Conservation (phyloP, 2,329 filamentous ascomycete species). For the Gaeumannomyces sp. region DNA sequence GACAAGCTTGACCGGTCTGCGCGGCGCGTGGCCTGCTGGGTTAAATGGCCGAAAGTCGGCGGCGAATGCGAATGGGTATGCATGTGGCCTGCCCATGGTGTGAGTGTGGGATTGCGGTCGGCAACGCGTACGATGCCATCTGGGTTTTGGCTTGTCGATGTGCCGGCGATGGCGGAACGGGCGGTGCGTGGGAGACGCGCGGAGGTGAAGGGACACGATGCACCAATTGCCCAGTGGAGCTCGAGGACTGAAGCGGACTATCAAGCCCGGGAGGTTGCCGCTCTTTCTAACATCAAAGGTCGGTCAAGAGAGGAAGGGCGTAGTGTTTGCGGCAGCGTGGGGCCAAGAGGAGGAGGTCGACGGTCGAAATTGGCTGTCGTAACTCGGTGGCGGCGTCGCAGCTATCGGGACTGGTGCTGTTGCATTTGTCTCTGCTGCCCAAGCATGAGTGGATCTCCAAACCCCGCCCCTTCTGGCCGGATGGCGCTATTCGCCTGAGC, state of each 20-base stretch:
- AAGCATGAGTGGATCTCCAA: not conserved
- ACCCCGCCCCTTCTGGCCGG: not conserved
- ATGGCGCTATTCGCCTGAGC: too few species aligned
- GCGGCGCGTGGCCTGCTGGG: conserved; percentile 22
- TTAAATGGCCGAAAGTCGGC: conserved; percentile 33
- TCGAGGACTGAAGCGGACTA: not conserved
- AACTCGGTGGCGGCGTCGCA: not conserved
- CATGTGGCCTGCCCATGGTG: conserved; percentile 26
- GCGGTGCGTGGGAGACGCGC: not conserved
- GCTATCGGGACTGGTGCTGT: not conserved
- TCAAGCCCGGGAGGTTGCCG: not conserved
- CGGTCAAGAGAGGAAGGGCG: not conserved
- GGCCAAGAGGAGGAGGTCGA: not conserved
- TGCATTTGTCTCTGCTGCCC: not conserved
- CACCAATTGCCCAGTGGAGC: conserved; percentile 1
- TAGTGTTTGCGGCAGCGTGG: not conserved
- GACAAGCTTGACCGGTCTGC: conserved; percentile 13
- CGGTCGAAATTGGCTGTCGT: not conserved
- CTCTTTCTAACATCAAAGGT: not conserved
- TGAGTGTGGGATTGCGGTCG: conserved; percentile 43
- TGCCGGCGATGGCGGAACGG: not conserved
- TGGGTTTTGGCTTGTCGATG: conserved; percentile 25
- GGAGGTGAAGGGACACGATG: not conserved
- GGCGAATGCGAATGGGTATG: conserved; percentile 34
- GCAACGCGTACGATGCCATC: conserved; percentile 48